phyloP scores from a whole-genome alignment of 208 protist species.

The Crithidia mellificae region DNA sequence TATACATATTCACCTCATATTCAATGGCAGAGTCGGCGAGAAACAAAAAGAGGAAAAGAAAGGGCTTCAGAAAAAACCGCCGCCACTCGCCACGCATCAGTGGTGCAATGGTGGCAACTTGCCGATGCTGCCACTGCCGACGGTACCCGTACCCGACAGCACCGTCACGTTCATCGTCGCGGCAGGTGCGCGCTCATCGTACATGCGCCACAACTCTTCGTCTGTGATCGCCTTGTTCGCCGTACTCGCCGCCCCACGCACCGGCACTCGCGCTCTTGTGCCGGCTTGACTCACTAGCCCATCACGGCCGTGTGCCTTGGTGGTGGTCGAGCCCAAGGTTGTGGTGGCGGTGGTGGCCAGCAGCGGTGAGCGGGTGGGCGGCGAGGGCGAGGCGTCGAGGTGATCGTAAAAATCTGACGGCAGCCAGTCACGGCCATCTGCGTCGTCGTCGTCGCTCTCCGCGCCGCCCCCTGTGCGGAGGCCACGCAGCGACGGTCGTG shows the following conservation, averaged over 20 bases:
- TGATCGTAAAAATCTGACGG: constrained; percentile 17
- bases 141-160: not conserved
- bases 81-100: no score
- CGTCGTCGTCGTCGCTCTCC: constrained; percentile 38
- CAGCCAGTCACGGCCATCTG: constrained; percentile 26
- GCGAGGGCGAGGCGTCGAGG: not conserved
- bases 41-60: no score
- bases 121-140: not conserved
- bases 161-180: not conserved
- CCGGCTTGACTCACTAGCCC: not conserved
- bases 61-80: no score
- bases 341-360: not conserved
- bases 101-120: constrained; percentile 34
- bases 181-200: constrained; percentile 37
- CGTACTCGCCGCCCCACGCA: not conserved
- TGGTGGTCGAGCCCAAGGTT: no score
- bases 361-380: not conserved
- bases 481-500: not conserved
- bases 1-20: no score
- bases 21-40: no score
- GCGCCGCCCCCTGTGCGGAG: not conserved
- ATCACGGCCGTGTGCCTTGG: no score
- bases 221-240: constrained; percentile 22
- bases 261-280: not conserved
- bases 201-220: constrained; percentile 57